These are phyloP conservation scores for Ceriops zippeliana DNA, from an alignment of 345 rosid species.

Conservation along the genomic window DNA sequence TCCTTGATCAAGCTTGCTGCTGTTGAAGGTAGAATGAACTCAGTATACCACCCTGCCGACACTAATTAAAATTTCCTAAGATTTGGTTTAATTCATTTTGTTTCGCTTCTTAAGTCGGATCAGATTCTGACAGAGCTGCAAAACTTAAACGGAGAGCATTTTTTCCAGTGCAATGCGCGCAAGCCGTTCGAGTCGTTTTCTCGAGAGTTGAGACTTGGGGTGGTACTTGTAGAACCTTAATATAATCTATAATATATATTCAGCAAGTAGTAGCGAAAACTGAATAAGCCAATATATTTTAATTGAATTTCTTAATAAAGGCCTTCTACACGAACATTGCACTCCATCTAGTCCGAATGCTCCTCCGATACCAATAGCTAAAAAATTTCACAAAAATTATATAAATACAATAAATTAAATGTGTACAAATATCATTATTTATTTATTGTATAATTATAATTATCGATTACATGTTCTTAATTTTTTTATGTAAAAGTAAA, in stretches of 20 bases:
- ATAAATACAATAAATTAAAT: no score
- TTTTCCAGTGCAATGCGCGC: slow-evolving; percentile 35
- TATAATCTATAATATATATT: neutral
- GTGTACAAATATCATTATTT: no score
- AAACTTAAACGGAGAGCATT: neutral
- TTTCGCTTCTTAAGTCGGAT: neutral
- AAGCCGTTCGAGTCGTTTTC: slow-evolving; percentile 9
- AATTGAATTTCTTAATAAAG: no score
- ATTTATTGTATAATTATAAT: no score
- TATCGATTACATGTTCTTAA: no score
- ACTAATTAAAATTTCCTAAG: neutral
- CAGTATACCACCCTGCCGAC: slow-evolving; percentile 5
- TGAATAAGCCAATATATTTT: no score
- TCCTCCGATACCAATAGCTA: no score
- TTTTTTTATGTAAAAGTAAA: no score
- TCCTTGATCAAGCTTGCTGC: slow-evolving; percentile 22
- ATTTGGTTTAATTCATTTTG: no score
- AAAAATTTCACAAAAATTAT: no score
- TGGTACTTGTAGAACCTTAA: neutral
- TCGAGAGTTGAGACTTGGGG: slow-evolving; percentile 2
- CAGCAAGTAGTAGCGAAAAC: neutral
- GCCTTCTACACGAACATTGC: no score
- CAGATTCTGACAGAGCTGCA: slow-evolving; percentile 33
- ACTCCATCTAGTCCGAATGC: no score
- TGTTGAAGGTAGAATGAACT: slow-evolving; percentile 9